Evolutionary conservation across 345 rosid genomes (phyloP), one percentile per base, ranked within the genome.

Genomic region (Eucalyptus fibrosa): DNA sequence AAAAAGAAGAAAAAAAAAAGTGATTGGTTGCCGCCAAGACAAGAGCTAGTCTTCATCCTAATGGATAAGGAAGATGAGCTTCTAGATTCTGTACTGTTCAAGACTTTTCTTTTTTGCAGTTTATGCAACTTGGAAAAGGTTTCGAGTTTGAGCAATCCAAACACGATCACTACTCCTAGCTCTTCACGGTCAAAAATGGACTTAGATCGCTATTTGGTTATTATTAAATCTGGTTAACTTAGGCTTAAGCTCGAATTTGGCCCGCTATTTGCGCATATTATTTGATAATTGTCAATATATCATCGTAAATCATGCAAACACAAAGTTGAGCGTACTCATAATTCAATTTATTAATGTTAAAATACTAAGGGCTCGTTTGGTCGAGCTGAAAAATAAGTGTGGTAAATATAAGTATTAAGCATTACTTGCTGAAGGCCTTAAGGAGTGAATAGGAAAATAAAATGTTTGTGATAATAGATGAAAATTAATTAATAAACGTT

Each of bases 261-360:
- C 16, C 4, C 1, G 19, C 19, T 65, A 4, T 2, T 65, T 17
- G 3, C 0, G 10, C 37, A 14, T 30, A n/a, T n/a, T 16, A 14
- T 17, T n/a, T n/a, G 18, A n/a, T 65, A 65, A 65, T 14, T 65
- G 19, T n/a, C 19, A 65, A n/a, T n/a, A 14, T 15, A 65, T n/a
- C 77, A n/a, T 65, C 9, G 9, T 15, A 16, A n/a, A 65, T 65
- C 77, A n/a, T 30, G 77, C 10, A 65, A n/a, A 30, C 3, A 8
- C 37, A 15, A n/a, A 14, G 0, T 65, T 65, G 18, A n/a, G 37
- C 21, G 2, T n/a, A 65, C 11, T 65, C 37, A 14, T 15, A 7
- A 65, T 2, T 32, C 34, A 15, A n/a, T n/a, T 65, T 32, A 7
- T 65, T 15, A n/a, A 65, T 65, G 19, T 15, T 65, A n/a, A 15